Evolutionary conservation across 164 flowering plant species (phyloP), one percentile per base, ranked within the genome.

Genomic region (Chimonanthus salicifolius): DNA sequence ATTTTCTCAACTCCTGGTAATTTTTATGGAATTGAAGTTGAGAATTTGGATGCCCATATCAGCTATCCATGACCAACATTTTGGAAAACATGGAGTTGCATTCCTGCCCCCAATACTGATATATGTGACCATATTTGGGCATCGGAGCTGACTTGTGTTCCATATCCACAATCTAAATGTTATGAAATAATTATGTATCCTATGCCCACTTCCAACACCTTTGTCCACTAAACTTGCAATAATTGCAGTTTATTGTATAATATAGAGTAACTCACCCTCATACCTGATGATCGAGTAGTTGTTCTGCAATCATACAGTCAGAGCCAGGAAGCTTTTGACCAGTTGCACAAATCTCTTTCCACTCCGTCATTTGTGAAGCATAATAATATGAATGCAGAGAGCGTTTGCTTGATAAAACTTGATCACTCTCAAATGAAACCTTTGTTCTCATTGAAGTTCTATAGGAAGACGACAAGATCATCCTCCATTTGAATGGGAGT

Each of bases 231-330:
- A 9, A 66, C 5, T 62, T 47, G 48, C 70, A 68, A 16, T 20
- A 68, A 47, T 3, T n/a, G 3, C 18, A 45, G 13, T 20, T 69
- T 13, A 69, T 11, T 10, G 49, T 9, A 21, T 62, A 64, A 16
- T 62, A 65, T 69, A 49, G 48, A 76, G 75, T 65, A 68, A 85
- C 92, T 88, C 91, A 88, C 94, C 91, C 78, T 83, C 92, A 72
- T 92, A 92, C 94, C 94, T 92, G 84, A 85, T 83, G 78, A 73
- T 79, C 78, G 62, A 74, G 72, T 6, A 78, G 74, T 60, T 66
- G 47, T 72, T 78, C 58, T 67, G 58, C 43, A 75, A 73, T n/a
- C 18, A 68, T 15, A 50, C 47, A 21, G 51, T 47, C 70, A 73
- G 21, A 4, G 62, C 21, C 49, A 68, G 68, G 10, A 73, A 68